Evolutionary conservation across 1,284 basidiomycete genomes (phyloP).

Genomic region (Marasmius oreades): DNA sequence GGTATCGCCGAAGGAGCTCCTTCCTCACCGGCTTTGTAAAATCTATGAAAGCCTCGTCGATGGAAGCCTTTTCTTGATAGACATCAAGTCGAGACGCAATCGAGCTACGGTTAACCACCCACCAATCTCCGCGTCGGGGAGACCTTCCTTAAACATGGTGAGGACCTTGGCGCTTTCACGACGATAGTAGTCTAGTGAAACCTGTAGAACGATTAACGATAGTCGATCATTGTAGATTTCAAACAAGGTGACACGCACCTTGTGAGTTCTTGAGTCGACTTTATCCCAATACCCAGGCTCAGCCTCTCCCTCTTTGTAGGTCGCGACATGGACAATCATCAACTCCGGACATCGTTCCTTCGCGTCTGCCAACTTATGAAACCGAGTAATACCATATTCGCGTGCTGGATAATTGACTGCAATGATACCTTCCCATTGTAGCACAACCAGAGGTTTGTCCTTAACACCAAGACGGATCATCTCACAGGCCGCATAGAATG

Average conservation of each 20-base stretch:
- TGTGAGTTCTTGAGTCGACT: slow-evolving; percentile 86
- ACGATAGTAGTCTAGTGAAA: slow-evolving; percentile 93
- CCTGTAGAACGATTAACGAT: slow-evolving; percentile 40
- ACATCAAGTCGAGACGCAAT: neutral
- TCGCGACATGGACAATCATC: slow-evolving; percentile 89
- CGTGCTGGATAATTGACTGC: slow-evolving; percentile 96
- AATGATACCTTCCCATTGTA: slow-evolving; percentile 90
- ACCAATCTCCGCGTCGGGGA: slow-evolving; percentile 74
- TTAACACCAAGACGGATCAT: slow-evolving; percentile 75
- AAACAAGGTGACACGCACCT: slow-evolving; percentile 49
- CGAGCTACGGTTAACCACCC: slow-evolving; percentile 16
- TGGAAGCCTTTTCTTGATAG: slow-evolving; percentile 75
- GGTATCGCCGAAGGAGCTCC: slow-evolving; percentile 68
- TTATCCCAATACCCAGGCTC: slow-evolving; percentile 90
- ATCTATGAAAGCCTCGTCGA: slow-evolving; percentile 89
- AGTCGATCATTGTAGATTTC: slow-evolving; percentile 11
- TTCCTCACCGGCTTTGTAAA: slow-evolving; percentile 78
- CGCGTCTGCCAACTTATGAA: slow-evolving; percentile 78
- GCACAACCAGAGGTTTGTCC: slow-evolving; percentile 81
- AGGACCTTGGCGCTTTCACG: slow-evolving; percentile 89
- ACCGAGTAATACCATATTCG: slow-evolving; percentile 82
- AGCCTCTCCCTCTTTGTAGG: slow-evolving; percentile 85
- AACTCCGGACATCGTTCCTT: slow-evolving; percentile 85
- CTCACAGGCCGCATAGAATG: slow-evolving; percentile 91
- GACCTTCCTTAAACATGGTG: slow-evolving; percentile 77